Conservation (phyloP, 495 filamentous ascomycete species). For the Paragyromitra xinjiangensis region DNA sequence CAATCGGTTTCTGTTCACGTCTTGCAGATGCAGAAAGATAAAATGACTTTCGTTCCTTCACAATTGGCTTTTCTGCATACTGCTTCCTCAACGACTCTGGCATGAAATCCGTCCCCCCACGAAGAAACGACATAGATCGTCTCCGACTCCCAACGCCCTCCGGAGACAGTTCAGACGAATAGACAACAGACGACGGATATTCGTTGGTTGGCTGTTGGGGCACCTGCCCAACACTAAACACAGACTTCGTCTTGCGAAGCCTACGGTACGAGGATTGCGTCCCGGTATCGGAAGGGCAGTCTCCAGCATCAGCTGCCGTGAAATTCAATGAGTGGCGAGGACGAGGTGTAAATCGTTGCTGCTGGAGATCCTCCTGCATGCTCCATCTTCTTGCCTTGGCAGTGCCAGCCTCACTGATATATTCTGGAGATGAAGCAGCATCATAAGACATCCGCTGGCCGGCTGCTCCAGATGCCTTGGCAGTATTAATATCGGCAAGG, state of each 20-base stretch:
- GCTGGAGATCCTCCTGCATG: conserved; percentile 23
- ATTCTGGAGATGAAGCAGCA: conserved; percentile 7
- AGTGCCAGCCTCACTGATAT: conserved; percentile 3
- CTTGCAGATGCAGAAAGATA: conserved; percentile 53
- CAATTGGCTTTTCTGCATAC: conserved; percentile 32
- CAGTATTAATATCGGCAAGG: not conserved
- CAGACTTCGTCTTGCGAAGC: conserved; percentile 75
- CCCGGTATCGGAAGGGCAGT: conserved; percentile 67
- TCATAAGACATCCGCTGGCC: conserved; percentile 4
- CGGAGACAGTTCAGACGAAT: conserved; percentile 41
- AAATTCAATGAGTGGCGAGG: conserved; percentile 34
- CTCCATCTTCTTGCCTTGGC: conserved; percentile 12
- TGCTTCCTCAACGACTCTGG: conserved; percentile 49
- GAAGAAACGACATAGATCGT: conserved; percentile 56
- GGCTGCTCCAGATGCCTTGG: not conserved
- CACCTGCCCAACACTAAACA: conserved; percentile 64
- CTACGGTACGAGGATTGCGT: conserved; percentile 78
- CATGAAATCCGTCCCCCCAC: conserved; percentile 57
- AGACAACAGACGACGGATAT: conserved; percentile 44
- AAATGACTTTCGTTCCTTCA: conserved; percentile 53
- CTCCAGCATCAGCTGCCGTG: conserved; percentile 54
- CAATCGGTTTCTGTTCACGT: conserved; percentile 40
- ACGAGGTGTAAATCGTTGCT: conserved; percentile 31
- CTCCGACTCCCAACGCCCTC: conserved; percentile 33
- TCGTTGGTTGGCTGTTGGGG: conserved; percentile 30